These are phyloP conservation scores for Graphiopsis chlorocephala DNA, from an alignment of 2,329 filamentous ascomycete species.

Conservation along the genomic window DNA sequence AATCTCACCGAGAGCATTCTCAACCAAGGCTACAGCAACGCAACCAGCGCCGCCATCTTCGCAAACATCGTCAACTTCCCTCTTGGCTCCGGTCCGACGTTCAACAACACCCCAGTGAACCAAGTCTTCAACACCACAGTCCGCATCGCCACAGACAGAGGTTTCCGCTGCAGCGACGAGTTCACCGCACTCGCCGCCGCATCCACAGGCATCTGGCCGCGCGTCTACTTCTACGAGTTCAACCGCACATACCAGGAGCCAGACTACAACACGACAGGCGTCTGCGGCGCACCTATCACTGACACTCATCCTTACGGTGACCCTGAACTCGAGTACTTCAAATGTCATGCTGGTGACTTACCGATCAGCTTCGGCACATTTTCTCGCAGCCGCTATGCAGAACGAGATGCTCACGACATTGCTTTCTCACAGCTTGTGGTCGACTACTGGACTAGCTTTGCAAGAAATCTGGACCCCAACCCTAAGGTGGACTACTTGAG, in stretches of 20 bases:
- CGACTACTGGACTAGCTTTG: background rate
- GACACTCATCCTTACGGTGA: slow-evolving; percentile 34
- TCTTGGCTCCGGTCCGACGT: slow-evolving; percentile 18
- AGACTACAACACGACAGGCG: slow-evolving; percentile 21
- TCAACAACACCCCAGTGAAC: slow-evolving; percentile 17
- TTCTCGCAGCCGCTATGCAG: background rate
- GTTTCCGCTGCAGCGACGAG: slow-evolving; percentile 38
- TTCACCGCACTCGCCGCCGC: slow-evolving; percentile 37
- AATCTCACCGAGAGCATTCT: slow-evolving; percentile 14
- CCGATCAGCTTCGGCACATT: slow-evolving; percentile 38
- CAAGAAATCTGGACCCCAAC: background rate
- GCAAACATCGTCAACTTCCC: slow-evolving; percentile 21
- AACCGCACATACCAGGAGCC: slow-evolving; percentile 41
- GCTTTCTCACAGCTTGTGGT: background rate
- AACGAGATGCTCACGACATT: background rate
- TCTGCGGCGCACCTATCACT: slow-evolving; percentile 33
- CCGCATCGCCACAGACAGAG: slow-evolving; percentile 33
- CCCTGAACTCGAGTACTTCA: slow-evolving; percentile 41
- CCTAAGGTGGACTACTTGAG: background rate
- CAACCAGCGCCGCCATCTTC: background rate
- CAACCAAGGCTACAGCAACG: background rate
- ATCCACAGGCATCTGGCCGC: slow-evolving; percentile 33
- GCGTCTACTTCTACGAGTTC: slow-evolving; percentile 39
- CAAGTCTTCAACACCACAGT: slow-evolving; percentile 36
- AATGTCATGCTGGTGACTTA: slow-evolving; percentile 44